Percentiles rank a stretch among this genome's conserved stretches.
Evolutionary conservation across 805 yeast species (phyloP).

Genomic region (Yueomyces sp.): DNA sequence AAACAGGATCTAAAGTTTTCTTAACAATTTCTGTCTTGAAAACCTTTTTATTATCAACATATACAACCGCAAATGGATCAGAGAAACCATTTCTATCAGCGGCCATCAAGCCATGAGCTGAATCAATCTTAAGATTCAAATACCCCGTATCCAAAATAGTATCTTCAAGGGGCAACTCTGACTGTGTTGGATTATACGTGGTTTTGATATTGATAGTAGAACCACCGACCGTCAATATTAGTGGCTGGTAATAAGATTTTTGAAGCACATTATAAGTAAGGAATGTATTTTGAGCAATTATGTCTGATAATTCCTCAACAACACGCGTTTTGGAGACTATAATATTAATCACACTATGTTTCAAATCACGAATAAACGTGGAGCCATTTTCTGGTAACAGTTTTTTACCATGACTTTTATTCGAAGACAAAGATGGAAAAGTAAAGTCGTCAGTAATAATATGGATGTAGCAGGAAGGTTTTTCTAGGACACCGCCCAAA

Average conservation of each 20-base stretch:
- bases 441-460: constrained; percentile 51
- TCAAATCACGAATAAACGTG: constrained; percentile 58
- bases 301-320: constrained; percentile 33
- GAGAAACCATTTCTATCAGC: constrained; percentile 67
- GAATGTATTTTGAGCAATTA: constrained; percentile 37
- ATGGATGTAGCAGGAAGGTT: constrained; percentile 40
- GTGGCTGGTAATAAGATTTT: constrained; percentile 34
- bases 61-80: constrained; percentile 52
- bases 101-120: constrained; percentile 40
- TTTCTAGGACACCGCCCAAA: constrained; percentile 34
- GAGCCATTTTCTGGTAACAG: constrained; percentile 39
- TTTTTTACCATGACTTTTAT: constrained; percentile 33
- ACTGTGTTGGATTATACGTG: constrained; percentile 48
- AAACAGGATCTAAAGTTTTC: constrained; percentile 57
- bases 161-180: constrained; percentile 42
- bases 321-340: constrained; percentile 42
- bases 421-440: constrained; percentile 43
- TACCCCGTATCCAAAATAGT: constrained; percentile 57
- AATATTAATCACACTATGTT: constrained; percentile 42
- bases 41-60: constrained; percentile 38
- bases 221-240: constrained; percentile 30
- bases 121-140: constrained; percentile 40
- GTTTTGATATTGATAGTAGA: constrained; percentile 35
- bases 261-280: constrained; percentile 42
- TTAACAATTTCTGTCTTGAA: constrained; percentile 49